Evolutionary conservation across 1,284 basidiomycete genomes (phyloP), one percentile per base, ranked within the genome.

Genomic region (Marasmius fiardii): DNA sequence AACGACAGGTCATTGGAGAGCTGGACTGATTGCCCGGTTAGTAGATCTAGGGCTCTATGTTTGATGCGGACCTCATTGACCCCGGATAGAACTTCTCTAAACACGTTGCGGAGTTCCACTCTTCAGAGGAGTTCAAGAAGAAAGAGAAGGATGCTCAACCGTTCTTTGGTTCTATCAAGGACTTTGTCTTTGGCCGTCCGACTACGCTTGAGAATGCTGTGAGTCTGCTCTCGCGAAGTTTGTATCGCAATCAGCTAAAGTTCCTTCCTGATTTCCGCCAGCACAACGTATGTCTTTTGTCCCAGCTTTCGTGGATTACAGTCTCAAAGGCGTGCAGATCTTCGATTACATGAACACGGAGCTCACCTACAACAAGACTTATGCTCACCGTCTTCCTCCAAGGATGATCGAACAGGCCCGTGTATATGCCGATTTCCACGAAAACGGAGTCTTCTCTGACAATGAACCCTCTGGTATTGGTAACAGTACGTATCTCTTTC

Each of bases 1-100:
- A 90, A 93, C 62, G 90, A 92, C 65, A 82, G 89, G 62, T 89
- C 89, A 34, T 77, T 95, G 62, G 92, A 95, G 70, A 85, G 86
- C 58, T 95, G 89, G 88, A 92, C 90, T 16, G 77, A 83, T 64
- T 93, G 91, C 72, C 87, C 86, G 4, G 88, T 89, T 70, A 35
- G 80, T 71, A 16, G 43, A 51, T n/a, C 16, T 4, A 14, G 11
- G 6, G 4, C 14, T 7, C 11, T 8, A 1, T 52, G 14, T 34
- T 18, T 7, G 18, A 18, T 11, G 51, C 31, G 43, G 48, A 44
- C 21, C 28, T 41, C 43, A 20, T 45, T 45, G 26, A 39, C 28
- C 55, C 14, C 45, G 28, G 39, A 31, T 59, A 86, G 85, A 75
- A 76, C 18, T 90, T 90, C 67, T 72, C 84, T 62, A 78, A 79